Evolutionary conservation across 2,329 filamentous ascomycete genomes (phyloP).

Genomic region (Calonectria pauciramosa): DNA sequence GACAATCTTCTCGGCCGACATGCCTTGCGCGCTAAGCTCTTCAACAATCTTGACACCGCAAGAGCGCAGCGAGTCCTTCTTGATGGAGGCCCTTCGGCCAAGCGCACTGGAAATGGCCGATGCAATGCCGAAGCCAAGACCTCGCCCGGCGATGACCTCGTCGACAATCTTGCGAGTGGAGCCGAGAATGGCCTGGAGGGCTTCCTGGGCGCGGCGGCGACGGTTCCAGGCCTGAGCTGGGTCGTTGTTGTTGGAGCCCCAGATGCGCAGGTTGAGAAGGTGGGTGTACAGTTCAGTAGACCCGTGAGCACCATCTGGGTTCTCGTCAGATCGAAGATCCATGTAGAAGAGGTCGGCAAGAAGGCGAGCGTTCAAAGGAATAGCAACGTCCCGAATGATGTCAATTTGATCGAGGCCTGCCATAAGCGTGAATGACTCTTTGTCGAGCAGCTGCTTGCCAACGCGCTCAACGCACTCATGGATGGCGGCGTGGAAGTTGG

Average conservation of each 20-base stretch:
- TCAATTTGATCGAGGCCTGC: constrained; percentile 57
- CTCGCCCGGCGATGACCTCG: constrained; percentile 50
- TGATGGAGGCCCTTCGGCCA: constrained; percentile 47
- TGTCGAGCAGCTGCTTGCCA: constrained; percentile 56
- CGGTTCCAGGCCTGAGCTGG: constrained; percentile 62
- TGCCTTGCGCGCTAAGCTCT: constrained; percentile 52
- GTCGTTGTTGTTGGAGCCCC: constrained; percentile 63
- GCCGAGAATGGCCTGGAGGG: constrained; percentile 52
- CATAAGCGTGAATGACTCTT: constrained; percentile 53
- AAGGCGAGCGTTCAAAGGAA: constrained; percentile 69
- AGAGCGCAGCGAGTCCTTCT: constrained; percentile 53
- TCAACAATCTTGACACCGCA: constrained; percentile 56
- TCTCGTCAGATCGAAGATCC: constrained; percentile 68
- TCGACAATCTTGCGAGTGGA: constrained; percentile 57
- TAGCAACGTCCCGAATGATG: constrained; percentile 67
- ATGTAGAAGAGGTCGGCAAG: constrained; percentile 70
- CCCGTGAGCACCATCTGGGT: constrained; percentile 63
- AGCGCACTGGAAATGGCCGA: constrained; percentile 46
- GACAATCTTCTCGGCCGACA: constrained; percentile 49
- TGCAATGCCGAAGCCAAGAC: constrained; percentile 48
- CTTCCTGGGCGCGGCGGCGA: constrained; percentile 57
- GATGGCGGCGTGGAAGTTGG: constrained; percentile 48
- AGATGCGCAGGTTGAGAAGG: constrained; percentile 60
- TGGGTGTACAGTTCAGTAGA: constrained; percentile 57
- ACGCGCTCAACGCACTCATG: constrained; percentile 50